These are phyloP conservation scores for Fusarium sp. DNA, from an alignment of 2,329 filamentous ascomycete species.

Conservation along the genomic window DNA sequence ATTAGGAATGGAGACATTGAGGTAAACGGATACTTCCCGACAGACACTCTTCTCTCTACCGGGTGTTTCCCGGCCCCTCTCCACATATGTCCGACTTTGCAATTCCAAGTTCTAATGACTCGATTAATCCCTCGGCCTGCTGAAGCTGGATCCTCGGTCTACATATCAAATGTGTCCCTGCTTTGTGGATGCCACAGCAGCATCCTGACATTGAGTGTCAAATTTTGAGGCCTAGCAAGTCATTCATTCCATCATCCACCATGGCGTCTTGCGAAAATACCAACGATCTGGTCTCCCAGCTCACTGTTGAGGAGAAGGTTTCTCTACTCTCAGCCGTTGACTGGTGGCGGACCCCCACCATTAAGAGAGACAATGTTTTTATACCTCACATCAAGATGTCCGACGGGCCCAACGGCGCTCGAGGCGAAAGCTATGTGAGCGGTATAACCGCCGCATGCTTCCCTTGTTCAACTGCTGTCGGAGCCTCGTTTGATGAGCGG, in stretches of 20 bases:
- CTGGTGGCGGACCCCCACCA: constrained; percentile 14
- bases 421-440: constrained; percentile 5
- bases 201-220: too few relatives aligned
- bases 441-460: constrained; percentile 16
- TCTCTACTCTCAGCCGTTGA: not conserved
- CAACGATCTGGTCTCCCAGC: not conserved
- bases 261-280: not conserved
- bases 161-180: not conserved
- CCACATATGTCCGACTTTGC: not conserved
- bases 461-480: not conserved
- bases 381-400: constrained; percentile 16
- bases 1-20: too few relatives aligned
- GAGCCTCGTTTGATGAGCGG: not conserved
- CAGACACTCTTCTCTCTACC: not conserved
- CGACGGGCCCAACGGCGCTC: constrained; percentile 11
- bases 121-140: not conserved
- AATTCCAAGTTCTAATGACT: not conserved
- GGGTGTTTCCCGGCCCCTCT: not conserved
- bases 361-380: constrained; percentile 2
- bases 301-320: not conserved
- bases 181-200: fast-evolving
- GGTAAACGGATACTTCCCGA: not conserved
- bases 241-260: too few relatives aligned
- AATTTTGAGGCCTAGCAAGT: not conserved
- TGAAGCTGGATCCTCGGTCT: fast-evolving